Conservation (phyloP, 1,284 basidiomycete species). For the Rhodotorula glutinis region DNA sequence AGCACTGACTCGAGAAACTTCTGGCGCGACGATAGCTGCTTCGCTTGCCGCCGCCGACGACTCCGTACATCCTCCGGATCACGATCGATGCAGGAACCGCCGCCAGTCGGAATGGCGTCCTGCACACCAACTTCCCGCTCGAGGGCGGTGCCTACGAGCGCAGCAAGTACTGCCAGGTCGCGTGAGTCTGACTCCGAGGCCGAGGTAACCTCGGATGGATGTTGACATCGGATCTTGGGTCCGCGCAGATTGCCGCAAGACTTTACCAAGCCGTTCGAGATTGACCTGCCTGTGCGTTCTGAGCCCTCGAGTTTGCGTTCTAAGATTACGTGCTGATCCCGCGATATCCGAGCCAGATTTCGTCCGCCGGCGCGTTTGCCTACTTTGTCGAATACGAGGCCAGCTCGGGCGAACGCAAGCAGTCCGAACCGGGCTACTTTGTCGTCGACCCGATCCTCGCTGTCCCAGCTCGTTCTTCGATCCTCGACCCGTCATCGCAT, state of each 20-base stretch:
- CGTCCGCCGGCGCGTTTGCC: slow-evolving; percentile 87
- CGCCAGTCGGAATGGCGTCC: slow-evolving; percentile 78
- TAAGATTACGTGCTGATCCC: neutral
- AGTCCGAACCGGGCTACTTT: slow-evolving; percentile 84
- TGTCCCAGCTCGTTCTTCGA: slow-evolving; percentile 65
- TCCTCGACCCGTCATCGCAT: slow-evolving; percentile 56
- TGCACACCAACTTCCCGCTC: slow-evolving; percentile 91
- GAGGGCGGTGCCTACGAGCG: slow-evolving; percentile 81
- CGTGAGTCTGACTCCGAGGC: slow-evolving; percentile 54
- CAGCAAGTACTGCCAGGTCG: slow-evolving; percentile 69
- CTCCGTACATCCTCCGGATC: slow-evolving; percentile 83
- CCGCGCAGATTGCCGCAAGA: slow-evolving; percentile 68
- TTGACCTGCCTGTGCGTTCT: slow-evolving; percentile 65
- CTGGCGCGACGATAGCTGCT: slow-evolving; percentile 65
- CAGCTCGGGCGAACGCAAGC: slow-evolving; percentile 58
- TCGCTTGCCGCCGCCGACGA: slow-evolving; percentile 83
- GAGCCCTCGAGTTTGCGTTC: neutral
- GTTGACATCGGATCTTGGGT: neutral
- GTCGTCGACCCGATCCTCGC: slow-evolving; percentile 87
- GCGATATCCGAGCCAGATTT: too few relatives aligned
- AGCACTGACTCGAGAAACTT: too few relatives aligned
- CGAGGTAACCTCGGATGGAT: neutral
- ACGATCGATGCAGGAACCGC: slow-evolving; percentile 83
- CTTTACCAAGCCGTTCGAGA: slow-evolving; percentile 80
- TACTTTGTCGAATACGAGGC: slow-evolving; percentile 87